A percentile compares a stretch with the other conserved stretches of the same genome.
These are phyloP conservation scores for Wallacemonas sp. DNA, from an alignment of 208 protist species.

Conservation along the genomic window DNA sequence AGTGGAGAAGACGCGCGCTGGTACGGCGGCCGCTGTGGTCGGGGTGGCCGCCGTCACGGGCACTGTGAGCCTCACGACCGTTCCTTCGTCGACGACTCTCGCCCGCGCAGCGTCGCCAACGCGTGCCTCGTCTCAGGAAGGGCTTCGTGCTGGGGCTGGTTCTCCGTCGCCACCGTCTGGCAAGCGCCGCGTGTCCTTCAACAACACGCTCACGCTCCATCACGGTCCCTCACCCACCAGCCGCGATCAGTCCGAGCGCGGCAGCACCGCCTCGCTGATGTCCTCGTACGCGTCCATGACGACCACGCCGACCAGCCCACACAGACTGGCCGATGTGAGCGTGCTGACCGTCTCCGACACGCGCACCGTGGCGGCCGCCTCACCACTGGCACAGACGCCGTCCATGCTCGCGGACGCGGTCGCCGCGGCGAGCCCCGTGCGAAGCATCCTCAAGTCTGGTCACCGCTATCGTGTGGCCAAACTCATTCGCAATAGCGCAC, in stretches of 20 bases:
- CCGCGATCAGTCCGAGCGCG: background rate
- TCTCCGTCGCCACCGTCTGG: too few relatives aligned
- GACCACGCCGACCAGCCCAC: background rate
- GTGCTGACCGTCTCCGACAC: background rate
- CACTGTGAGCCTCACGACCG: too few relatives aligned
- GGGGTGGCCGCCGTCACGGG: too few relatives aligned
- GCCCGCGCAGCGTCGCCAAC: too few relatives aligned
- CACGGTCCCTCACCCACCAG: background rate
- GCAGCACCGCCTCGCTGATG: background rate
- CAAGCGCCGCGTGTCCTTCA: conserved; percentile 13
- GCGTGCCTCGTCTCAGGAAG: too few relatives aligned
- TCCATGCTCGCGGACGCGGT: background rate
- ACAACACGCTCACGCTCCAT: background rate
- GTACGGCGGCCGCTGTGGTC: too few relatives aligned
- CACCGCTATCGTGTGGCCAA: conserved; percentile 34
- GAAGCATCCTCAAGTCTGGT: conserved; percentile 57
- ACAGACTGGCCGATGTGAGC: background rate
- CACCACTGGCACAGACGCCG: background rate
- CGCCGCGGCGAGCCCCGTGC: conserved; percentile 1
- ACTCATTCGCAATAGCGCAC: conserved; percentile 41
- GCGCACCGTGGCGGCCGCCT: background rate
- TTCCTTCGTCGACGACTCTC: too few relatives aligned
- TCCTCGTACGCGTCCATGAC: conserved; percentile 3
- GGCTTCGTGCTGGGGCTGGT: too few relatives aligned
- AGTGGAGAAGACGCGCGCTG: background rate